These are phyloP conservation scores for Salix dunnii DNA, from an alignment of 345 rosid species.

Conservation along the genomic window DNA sequence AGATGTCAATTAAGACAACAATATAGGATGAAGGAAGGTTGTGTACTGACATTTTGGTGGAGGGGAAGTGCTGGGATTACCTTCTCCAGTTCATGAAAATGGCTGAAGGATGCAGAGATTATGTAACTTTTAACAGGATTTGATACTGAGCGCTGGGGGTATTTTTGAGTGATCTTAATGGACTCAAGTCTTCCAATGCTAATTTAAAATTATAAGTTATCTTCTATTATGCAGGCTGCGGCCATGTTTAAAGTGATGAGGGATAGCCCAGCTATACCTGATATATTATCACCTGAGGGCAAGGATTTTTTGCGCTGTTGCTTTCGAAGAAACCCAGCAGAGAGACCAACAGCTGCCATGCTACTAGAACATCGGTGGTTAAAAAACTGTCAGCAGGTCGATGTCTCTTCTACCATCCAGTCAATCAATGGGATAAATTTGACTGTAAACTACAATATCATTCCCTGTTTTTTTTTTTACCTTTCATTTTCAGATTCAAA, in stretches of 20 bases:
- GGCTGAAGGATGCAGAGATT: neutral
- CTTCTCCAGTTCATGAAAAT: neutral
- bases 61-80: neutral
- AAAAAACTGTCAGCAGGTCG: constrained; percentile 40
- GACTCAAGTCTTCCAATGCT: neutral
- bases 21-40: neutral
- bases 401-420: constrained; percentile 33
- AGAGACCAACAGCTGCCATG: constrained; percentile 67
- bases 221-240: constrained; percentile 59
- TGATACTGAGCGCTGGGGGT: neutral
- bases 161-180: neutral
- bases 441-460: constrained; percentile 35
- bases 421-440: constrained; percentile 42
- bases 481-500: neutral
- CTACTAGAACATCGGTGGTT: constrained; percentile 76
- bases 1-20: neutral
- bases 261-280: constrained; percentile 81
- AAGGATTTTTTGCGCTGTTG: constrained; percentile 80
- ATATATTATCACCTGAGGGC: constrained; percentile 72
- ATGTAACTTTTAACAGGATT: neutral
- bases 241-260: constrained; percentile 91
- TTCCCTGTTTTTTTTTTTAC: neutral
- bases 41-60: neutral
- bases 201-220: neutral
- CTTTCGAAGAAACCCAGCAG: constrained; percentile 86